Percentiles rank a stretch among this genome's conserved stretches.
phyloP scores from a whole-genome alignment of 371 early-diverging fungal species.

The Fennellomyces sp. region DNA sequence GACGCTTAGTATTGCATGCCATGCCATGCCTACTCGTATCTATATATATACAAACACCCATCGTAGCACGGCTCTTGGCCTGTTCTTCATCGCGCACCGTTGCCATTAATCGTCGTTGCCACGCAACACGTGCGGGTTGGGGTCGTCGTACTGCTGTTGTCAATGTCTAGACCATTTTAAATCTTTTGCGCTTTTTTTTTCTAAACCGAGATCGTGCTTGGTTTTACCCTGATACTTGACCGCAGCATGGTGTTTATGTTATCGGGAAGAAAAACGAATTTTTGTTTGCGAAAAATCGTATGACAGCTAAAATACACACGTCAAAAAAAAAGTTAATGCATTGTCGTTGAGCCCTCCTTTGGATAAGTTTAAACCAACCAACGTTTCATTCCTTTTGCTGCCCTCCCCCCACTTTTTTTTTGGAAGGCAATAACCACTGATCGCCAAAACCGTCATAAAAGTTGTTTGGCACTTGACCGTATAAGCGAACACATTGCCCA shows the following conservation, averaged over 20 bases:
- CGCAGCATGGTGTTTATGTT: background rate
- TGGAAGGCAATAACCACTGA: background rate
- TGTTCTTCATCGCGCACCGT: constrained; percentile 6
- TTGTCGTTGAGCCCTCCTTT: background rate
- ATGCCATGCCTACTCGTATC: too few relatives aligned
- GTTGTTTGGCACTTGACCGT: too few relatives aligned
- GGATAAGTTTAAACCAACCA: background rate
- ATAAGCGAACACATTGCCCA: too few relatives aligned
- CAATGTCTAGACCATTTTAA: background rate
- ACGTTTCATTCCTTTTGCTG: too few relatives aligned
- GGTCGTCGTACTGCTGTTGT: background rate
- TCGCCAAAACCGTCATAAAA: too few relatives aligned
- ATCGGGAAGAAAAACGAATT: too few relatives aligned
- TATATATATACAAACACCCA: constrained; percentile 11
- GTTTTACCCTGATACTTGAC: background rate
- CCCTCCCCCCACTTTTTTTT: background rate
- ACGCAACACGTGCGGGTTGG: background rate
- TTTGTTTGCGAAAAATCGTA: too few relatives aligned
- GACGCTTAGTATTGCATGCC: background rate
- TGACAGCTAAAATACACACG: background rate
- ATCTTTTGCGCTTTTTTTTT: background rate
- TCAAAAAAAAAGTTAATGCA: background rate
- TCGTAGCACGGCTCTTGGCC: constrained; percentile 11
- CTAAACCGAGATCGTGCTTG: background rate
- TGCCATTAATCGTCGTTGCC: constrained; percentile 7